Evolutionary conservation across 2,329 filamentous ascomycete species (phyloP).

Genomic region (Grosmannia penicillata): DNA sequence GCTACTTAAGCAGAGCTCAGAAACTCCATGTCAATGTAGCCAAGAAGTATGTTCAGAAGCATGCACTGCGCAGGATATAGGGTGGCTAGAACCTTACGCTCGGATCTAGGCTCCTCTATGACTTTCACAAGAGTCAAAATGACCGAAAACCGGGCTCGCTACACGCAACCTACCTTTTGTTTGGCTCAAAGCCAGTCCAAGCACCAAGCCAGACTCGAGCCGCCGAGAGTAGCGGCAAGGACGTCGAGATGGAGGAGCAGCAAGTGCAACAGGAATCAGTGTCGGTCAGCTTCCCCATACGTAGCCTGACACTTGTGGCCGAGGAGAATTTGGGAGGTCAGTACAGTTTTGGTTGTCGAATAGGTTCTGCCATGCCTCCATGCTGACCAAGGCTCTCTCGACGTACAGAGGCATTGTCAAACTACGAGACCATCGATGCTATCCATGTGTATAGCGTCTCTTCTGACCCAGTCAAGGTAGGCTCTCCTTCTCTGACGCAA

Average conservation of each 20-base stretch:
- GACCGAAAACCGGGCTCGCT: conserved; percentile 56
- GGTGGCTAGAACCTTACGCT: conserved; percentile 5
- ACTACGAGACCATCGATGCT: conserved; percentile 59
- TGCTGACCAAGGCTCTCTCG: too few species aligned
- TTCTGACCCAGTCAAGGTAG: conserved; percentile 50
- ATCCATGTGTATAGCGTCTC: conserved; percentile 83
- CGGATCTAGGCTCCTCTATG: conserved; percentile 58
- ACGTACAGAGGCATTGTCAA: conserved; percentile 51
- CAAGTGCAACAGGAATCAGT: conserved; percentile 37
- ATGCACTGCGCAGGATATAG: too few species aligned
- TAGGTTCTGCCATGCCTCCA: too few species aligned
- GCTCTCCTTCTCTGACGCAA: background rate
- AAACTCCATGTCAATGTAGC: conserved; percentile 76
- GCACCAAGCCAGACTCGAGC: conserved; percentile 11
- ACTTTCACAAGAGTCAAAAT: conserved; percentile 71
- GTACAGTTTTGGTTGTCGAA: conserved; percentile 2
- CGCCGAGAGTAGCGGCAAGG: conserved; percentile 31
- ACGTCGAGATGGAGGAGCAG: conserved; percentile 57
- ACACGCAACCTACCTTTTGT: conserved; percentile 86
- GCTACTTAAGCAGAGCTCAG: conserved; percentile 65
- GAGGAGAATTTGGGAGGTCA: conserved; percentile 60
- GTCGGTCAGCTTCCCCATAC: conserved; percentile 35
- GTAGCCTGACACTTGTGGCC: conserved; percentile 49
- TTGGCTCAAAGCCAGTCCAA: conserved; percentile 43
- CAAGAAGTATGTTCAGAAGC: conserved; percentile 54